Percentiles rank a stretch among this genome's conserved stretches.
Conservation (phyloP, 371 early-diverging fungal species). For the Mucor piriformis region DNA sequence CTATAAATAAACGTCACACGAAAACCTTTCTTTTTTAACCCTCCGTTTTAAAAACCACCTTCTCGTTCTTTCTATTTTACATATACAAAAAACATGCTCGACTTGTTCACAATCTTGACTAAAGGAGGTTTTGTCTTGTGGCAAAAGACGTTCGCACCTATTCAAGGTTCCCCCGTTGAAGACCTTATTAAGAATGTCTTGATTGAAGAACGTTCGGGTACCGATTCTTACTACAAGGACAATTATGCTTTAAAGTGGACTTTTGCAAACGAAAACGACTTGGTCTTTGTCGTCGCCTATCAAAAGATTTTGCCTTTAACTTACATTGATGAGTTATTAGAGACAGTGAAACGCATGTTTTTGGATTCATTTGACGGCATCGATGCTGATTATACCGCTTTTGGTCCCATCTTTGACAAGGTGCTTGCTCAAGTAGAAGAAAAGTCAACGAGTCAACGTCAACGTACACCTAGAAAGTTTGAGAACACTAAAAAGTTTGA, state of each 20-base stretch:
- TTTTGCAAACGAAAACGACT: conserved; percentile 82
- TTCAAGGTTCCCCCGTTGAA: conserved; percentile 69
- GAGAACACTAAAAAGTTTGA: conserved; percentile 84
- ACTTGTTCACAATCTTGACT: conserved; percentile 75
- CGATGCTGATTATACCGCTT: conserved; percentile 30
- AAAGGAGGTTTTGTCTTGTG: conserved; percentile 86
- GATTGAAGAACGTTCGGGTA: conserved; percentile 75
- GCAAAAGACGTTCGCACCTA: conserved; percentile 67
- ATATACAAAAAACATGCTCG: conserved; percentile 65
- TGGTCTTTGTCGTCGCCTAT: conserved; percentile 92
- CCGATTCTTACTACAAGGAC: conserved; percentile 62
- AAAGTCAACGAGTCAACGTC: conserved; percentile 44
- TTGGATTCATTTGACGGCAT: conserved; percentile 26
- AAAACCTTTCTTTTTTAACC: background rate
- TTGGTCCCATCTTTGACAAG: conserved; percentile 49
- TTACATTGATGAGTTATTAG: conserved; percentile 86
- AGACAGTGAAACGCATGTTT: conserved; percentile 61
- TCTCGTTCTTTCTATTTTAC: background rate
- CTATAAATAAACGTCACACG: background rate
- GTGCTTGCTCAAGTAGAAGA: conserved; percentile 47
- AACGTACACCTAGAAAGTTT: conserved; percentile 75
- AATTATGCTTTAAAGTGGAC: conserved; percentile 82
- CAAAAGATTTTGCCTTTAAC: conserved; percentile 86
- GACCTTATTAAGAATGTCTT: conserved; percentile 76
- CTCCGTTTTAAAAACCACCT: background rate